These are phyloP conservation scores for Fragilaria radians DNA, from an alignment of 108 stramenopile genomes.

Conservation along the genomic window DNA sequence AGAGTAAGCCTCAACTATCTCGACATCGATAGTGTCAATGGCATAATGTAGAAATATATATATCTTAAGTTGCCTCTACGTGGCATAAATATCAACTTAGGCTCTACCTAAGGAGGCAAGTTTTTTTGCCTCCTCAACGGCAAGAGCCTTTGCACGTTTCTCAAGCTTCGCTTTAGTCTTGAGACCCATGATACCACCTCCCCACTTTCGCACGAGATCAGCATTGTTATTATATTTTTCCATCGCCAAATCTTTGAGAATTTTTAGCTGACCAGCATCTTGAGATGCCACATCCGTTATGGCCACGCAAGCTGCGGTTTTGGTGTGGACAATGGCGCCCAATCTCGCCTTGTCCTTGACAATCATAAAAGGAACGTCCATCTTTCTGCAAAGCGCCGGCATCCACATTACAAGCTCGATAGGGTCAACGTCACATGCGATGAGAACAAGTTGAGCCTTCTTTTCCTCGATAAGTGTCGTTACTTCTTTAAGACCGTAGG, in stretches of 20 bases:
- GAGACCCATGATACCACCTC: conserved; percentile 99
- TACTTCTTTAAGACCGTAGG: conserved; percentile 99
- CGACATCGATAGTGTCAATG: background rate
- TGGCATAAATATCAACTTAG: conserved; percentile 36
- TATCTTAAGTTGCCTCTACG: conserved; percentile 6
- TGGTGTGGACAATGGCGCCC: conserved; percentile 95
- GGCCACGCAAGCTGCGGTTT: conserved; percentile 85
- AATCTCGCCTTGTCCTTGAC: conserved; percentile 99
- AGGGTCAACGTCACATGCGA: conserved; percentile 98
- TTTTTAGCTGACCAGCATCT: conserved; percentile 79
- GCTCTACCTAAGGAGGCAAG: conserved; percentile 71
- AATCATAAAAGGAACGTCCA: conserved; percentile 98
- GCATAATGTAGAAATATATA: background rate
- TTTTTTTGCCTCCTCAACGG: conserved; percentile 96
- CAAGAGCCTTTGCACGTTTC: conserved; percentile 94
- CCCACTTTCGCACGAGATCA: conserved; percentile 90
- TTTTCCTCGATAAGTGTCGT: conserved; percentile 98
- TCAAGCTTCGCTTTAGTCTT: conserved; percentile 98
- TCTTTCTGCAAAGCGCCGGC: conserved; percentile 98
- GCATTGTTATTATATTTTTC: conserved; percentile 97
- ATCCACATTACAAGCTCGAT: conserved; percentile 99
- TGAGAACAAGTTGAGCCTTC: conserved; percentile 97
- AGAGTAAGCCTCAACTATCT: background rate
- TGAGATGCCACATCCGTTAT: conserved; percentile 91
- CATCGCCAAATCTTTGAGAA: conserved; percentile 71